Evolutionary conservation across 768 basidiomycete genomes (phyloP), one percentile per base, ranked within the genome.

Genomic region (Podaxis sp.): DNA sequence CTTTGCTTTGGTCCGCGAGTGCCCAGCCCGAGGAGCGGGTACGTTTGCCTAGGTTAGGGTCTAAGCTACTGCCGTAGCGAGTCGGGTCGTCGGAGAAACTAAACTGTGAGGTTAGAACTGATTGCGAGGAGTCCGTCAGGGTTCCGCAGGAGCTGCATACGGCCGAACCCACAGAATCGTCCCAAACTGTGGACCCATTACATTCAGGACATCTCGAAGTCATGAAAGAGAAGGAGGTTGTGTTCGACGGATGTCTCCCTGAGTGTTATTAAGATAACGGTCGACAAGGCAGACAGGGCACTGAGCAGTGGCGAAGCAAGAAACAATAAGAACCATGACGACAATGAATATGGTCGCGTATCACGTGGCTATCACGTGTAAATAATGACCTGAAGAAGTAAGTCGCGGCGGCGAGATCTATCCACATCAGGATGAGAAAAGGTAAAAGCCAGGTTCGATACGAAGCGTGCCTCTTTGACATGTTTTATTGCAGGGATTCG

Each of bases 141-240:
- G 86, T 86, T 15, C 88, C 92, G 67, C 92, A 93, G n/a, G 65
- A 57, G 12, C 83, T 83, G 73, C 92, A 93, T 63, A 92, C 84
- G 52, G 79, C 73, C 2, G 88, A 87, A 61, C 80, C 82, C 28
- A 82, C 80, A 36, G 81, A 79, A 66, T 86, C 84, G 73, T 87
- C 81, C 80, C 82, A 85, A 64, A 79, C 73, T 17, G 83, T 84
- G 60, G 68, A 17, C 12, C 75, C 82, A 49, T 79, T 82, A 72
- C 90, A 92, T 51, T 82, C 82, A 30, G 60, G 73, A 75, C 89
- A 90, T 33, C 59, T 52, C 66, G 67, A 61, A 56, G 77, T 64
- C 79, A 80, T 80, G 59, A 51, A 42, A 63, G 26, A 28, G 64
- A 63, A 46, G 66, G 13, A 46, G 11, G 36, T 7, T 39, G 26